Base-by-base conservation (phyloP, 352 stramenopile genomes). In the Phytophthora lateralis region DNA sequence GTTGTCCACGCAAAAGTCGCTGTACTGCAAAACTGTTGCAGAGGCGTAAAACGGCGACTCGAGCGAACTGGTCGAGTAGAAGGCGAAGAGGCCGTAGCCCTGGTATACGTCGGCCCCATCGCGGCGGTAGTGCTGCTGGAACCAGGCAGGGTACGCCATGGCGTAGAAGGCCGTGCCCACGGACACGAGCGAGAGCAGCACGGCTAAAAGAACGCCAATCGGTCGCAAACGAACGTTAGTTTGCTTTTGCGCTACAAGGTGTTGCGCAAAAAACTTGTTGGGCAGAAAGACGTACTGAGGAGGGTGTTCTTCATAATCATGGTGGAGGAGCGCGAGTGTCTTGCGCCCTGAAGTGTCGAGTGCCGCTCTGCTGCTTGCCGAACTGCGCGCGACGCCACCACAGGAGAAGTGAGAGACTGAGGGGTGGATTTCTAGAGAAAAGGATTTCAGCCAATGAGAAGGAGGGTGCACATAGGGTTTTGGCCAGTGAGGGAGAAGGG, bases 71-170 rank as follows among this genome's bases (percentile, higher is more conserved):
- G 85, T 94, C 57, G 85, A 94, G 79, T 93, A 91, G 60, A 93
- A 93, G 15, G 80, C 77, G 59, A 93, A 94, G 42, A 94, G 72
- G 0, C 85, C 85, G 55, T 88, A 94, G 24, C 83, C 78, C 69
- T 94, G 85, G 63, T 85, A 94, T 24, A 94, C 73, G 56, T 91
- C 59, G 14, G 78, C 82, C 14, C 81, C 82, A 41, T 90, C 73
- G 41, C 80, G 83, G 41, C 81, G 77, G 69, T 92, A 94, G 60
- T 90, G 81, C 66, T 94, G 85, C 65, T 91, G 82, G 73, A 94
- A 94, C 85, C 85, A 94, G 26, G 85, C 83, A 8, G 85, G 85
- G 60, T 93, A 94, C 11, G 76, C 82, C 63, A 90, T 80, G 38
- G 83, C 78, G 69, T 91, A 93, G 70, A 91, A 91, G 43, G 83